Conservation (phyloP, 1,284 basidiomycete genomes). For the Ganoderma lingzhi region DNA sequence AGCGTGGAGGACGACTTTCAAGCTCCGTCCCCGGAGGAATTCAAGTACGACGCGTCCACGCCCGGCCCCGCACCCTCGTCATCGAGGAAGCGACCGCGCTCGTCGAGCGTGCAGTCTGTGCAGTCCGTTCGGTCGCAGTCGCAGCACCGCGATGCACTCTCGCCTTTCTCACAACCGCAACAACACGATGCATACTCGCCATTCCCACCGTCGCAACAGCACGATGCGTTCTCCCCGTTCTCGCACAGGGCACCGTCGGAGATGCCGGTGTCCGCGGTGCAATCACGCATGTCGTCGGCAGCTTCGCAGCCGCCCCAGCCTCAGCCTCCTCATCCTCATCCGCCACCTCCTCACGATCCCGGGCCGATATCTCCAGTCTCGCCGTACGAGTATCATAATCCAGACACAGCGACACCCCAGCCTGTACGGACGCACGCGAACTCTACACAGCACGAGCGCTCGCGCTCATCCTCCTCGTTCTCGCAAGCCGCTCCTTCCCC, state of each 20-base stretch:
- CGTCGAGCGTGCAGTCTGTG: conserved; percentile 25
- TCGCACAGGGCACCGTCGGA: conserved; percentile 6
- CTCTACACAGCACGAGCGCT: neutral
- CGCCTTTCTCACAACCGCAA: neutral
- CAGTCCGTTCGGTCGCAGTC: conserved; percentile 12
- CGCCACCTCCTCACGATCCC: neutral
- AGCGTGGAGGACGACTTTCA: conserved; percentile 19
- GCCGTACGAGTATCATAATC: neutral
- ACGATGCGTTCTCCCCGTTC: conserved; percentile 12
- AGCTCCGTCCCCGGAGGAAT: conserved; percentile 13
- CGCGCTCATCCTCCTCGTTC: conserved; percentile 5
- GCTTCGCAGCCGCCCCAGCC: conserved; percentile 18
- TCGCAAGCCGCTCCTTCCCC: neutral
- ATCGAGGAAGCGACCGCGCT: conserved; percentile 23
- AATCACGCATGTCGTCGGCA: conserved; percentile 21
- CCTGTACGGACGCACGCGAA: neutral
- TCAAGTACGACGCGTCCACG: conserved; percentile 12
- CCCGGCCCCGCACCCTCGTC: conserved; percentile 3
- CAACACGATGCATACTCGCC: conserved; percentile 11
- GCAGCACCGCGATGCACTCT: conserved; percentile 4
- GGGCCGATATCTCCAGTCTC: conserved; percentile 16
- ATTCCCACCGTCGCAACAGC: neutral
- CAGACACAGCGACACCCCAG: neutral
- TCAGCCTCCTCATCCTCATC: neutral
- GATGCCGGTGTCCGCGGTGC: conserved; percentile 8